These are phyloP conservation scores for Mycena indigotica DNA, from an alignment of 768 basidiomycete genomes.

Conservation along the genomic window DNA sequence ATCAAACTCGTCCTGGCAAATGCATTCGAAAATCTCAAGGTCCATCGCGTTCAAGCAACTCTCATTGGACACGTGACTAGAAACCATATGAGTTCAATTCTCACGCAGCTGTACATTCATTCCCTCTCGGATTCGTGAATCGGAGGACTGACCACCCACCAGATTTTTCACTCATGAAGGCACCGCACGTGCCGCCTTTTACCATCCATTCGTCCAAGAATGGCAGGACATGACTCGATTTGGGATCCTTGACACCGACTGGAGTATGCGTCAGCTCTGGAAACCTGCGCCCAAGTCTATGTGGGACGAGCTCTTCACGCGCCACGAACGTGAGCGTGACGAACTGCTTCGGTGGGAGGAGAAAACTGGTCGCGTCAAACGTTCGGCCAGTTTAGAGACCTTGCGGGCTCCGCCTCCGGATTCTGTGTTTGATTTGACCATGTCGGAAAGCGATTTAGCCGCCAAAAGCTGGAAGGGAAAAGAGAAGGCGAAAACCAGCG, in stretches of 20 bases:
- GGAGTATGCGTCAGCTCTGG: constrained; percentile 41
- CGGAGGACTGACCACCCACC: constrained; percentile 6
- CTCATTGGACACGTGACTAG: constrained; percentile 43
- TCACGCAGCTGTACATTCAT: constrained; percentile 46
- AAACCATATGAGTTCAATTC: constrained; percentile 47
- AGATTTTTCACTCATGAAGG: constrained; percentile 70
- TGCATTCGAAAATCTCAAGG: constrained; percentile 48
- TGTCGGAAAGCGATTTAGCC: not conserved
- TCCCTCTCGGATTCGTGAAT: not conserved
- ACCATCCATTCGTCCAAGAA: constrained; percentile 40
- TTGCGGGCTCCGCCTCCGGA: constrained; percentile 28
- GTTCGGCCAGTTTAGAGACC: constrained; percentile 46
- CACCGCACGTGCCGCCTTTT: constrained; percentile 56
- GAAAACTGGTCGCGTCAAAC: constrained; percentile 7
- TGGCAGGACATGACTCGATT: constrained; percentile 67
- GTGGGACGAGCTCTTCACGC: constrained; percentile 65
- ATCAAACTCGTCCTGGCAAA: constrained; percentile 45
- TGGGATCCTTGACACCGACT: constrained; percentile 64
- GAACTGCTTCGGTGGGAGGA: constrained; percentile 58
- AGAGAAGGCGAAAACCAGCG: constrained; percentile 14
- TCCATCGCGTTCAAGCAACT: constrained; percentile 57
- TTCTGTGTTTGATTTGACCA: not conserved
- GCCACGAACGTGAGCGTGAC: constrained; percentile 61
- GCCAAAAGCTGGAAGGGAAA: not conserved
- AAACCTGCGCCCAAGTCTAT: constrained; percentile 40